Evolutionary conservation across 768 basidiomycete genomes (phyloP), one percentile per base, ranked within the genome.

Genomic region (Peribolospora baueri): DNA sequence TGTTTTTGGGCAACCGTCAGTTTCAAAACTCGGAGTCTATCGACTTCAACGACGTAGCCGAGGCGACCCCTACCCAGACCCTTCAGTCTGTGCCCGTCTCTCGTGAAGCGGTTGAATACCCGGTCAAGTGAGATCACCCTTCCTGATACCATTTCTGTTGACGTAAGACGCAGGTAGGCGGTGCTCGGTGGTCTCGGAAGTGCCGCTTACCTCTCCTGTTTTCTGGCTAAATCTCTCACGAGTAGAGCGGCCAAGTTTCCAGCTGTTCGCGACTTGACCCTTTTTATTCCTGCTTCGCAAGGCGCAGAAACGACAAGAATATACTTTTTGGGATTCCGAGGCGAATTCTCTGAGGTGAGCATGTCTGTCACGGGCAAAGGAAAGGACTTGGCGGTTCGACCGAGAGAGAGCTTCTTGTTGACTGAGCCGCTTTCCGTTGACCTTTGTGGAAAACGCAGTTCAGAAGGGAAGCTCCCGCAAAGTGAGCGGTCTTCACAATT

Each of bases 241-340:
- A 6, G 6, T 57, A 69, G 68, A 53, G 67, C 68, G 4, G 63
- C 68, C 8, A 69, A 68, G 54, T 69, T 69, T 57, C 64, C 66
- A 2, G 58, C 64, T 0, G 60, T 69, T 4, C 61, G 62, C 3
- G 61, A 61, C 25, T 56, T 71, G 7, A 68, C 68, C 0, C 59
- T 71, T 7, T 68, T 63, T 57, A 66, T 70, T 61, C 69, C 69
- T 13, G 62, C 61, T 1, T 70, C 70, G 56, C 61, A 63, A n/a
- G 67, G 67, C 1, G 69, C 68, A 54, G 69, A 70, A 25, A 65
- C 65, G 7, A 64, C 65, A 1, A 60, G 68, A 52, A 55, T 71
- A 36, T 67, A 63, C 50, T 71, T 67, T 57, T 56, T 71, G 43
- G 69, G 69, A 11, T 60, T 71, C 54, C 65, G 66, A 54, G 70